Evolutionary conservation across 768 basidiomycete species (phyloP), one percentile per base, ranked within the genome.

Genomic region (Mycena epipterygia): DNA sequence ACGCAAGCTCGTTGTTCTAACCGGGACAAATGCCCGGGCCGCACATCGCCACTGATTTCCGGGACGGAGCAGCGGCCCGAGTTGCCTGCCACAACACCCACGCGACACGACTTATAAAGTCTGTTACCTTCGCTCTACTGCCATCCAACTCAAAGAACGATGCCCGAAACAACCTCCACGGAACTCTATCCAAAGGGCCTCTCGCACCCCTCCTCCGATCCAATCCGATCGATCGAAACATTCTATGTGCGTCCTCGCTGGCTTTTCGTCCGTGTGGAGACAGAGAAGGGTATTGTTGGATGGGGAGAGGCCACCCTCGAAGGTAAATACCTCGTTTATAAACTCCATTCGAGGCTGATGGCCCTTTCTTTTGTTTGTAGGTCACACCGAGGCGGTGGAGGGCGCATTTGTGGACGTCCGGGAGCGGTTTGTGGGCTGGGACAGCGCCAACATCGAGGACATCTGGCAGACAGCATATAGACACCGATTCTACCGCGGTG

Each of bases 261-360:
- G 92, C 82, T 94, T 5, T 92, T 93, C 73, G 89, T 93, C 30
- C 86, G 91, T 11, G 86, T 93, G n/a, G 88, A 89, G 72, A 92
- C 90, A 0, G 82, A 84, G 6, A 86, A 89, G 48, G 90, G 89
- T 0, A 77, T 89, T 29, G 85, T 93, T 32, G 92, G 92, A 35
- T 93, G 93, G 91, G 92, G 92, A 14, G 92, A 93, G 78, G 89
- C 84, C 30, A 93, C 91, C 0, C 85, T 94, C 2, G 93, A 93
- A 77, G 72, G 72, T 67, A 32, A 23, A 23, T 23, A n/a, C n/a
- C n/a, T n/a, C n/a, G n/a, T n/a, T n/a, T n/a, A n/a, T n/a, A n/a
- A n/a, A n/a, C n/a, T n/a, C n/a, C 44, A n/a, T 46, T 16, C 16
- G 44, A 46, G 21, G n/a, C n/a, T n/a, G n/a, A n/a, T n/a, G n/a